These are phyloP conservation scores for Fimicolochytrium jonesii DNA, from an alignment of 192 early-diverging fungal genomes.

Conservation along the genomic window DNA sequence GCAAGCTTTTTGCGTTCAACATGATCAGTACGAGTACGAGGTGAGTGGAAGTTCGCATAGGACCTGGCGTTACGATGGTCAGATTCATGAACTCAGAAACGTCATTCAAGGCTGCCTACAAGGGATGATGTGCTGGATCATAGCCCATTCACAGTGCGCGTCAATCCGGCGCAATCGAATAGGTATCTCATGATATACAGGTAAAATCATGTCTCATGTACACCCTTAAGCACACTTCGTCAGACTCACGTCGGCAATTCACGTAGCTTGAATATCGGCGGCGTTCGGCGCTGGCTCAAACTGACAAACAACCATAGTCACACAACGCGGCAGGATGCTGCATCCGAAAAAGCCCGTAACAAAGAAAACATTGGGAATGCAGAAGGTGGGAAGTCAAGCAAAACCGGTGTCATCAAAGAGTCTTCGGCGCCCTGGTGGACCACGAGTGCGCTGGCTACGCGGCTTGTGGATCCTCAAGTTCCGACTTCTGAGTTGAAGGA, in stretches of 20 bases:
- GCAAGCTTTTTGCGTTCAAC: constrained; percentile 72
- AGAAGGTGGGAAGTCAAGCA: neutral
- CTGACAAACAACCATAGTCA: constrained; percentile 18
- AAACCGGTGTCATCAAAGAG: constrained; percentile 9
- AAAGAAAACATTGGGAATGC: too few species aligned
- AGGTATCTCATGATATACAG: constrained; percentile 41
- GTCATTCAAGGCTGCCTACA: neutral
- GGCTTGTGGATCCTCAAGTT: constrained; percentile 48
- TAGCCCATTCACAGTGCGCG: constrained; percentile 48
- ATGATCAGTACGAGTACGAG: constrained; percentile 73
- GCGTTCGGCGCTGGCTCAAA: constrained; percentile 43
- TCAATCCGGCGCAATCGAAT: constrained; percentile 27
- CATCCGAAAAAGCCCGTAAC: neutral
- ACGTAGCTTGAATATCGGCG: constrained; percentile 52
- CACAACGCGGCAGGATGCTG: neutral
- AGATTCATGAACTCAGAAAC: too few species aligned
- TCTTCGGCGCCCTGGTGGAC: constrained; percentile 43
- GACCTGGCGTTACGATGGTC: too few species aligned
- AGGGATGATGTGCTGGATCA: constrained; percentile 29
- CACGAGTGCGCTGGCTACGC: constrained; percentile 41
- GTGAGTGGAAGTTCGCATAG: too few species aligned
- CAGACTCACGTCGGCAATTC: too few species aligned
- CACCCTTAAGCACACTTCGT: neutral
- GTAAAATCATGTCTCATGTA: neutral
- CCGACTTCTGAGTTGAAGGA: constrained; percentile 43